These are phyloP conservation scores for Periconia sp. DNA, from an alignment of 2,329 filamentous ascomycete genomes.

Conservation along the genomic window DNA sequence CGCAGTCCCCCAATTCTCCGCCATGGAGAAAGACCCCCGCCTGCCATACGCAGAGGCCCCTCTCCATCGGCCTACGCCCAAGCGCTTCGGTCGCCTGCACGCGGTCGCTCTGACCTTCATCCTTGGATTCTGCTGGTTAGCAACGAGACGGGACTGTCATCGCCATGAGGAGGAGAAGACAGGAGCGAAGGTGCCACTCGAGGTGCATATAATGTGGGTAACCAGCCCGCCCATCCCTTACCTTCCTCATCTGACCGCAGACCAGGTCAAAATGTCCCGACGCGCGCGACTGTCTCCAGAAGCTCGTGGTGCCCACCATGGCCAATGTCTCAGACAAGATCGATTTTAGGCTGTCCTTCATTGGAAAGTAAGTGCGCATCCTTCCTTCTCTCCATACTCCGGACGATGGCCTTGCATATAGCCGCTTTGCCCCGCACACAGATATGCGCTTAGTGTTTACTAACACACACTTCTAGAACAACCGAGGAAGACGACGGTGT, in stretches of 20 bases:
- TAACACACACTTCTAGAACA: constrained; percentile 61
- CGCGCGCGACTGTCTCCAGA: constrained; percentile 78
- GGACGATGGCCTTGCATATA: constrained; percentile 10
- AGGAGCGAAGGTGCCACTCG: constrained; percentile 74
- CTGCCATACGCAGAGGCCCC: constrained; percentile 28
- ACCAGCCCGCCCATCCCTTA: constrained; percentile 15
- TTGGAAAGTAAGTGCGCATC: constrained; percentile 69
- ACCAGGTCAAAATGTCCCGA: constrained; percentile 80
- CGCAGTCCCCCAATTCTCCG: neutral
- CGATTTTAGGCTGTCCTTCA: constrained; percentile 88
- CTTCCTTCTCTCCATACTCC: too few relatives aligned
- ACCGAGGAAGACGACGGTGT: constrained; percentile 79
- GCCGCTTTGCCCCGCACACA: neutral
- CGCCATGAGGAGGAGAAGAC: constrained; percentile 28
- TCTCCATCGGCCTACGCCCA: constrained; percentile 21
- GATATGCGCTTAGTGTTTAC: too few relatives aligned
- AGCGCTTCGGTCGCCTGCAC: constrained; percentile 30
- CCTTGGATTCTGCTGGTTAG: constrained; percentile 40
- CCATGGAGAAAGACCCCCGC: constrained; percentile 41
- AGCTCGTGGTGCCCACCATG: constrained; percentile 87
- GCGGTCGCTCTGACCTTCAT: constrained; percentile 31
- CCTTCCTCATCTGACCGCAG: constrained; percentile 5
- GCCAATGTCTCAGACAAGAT: constrained; percentile 80
- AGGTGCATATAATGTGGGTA: constrained; percentile 84
- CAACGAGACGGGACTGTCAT: constrained; percentile 33